Conservation (phyloP, 2,329 filamentous ascomycete genomes). For the Cryphonectria naterciae region DNA sequence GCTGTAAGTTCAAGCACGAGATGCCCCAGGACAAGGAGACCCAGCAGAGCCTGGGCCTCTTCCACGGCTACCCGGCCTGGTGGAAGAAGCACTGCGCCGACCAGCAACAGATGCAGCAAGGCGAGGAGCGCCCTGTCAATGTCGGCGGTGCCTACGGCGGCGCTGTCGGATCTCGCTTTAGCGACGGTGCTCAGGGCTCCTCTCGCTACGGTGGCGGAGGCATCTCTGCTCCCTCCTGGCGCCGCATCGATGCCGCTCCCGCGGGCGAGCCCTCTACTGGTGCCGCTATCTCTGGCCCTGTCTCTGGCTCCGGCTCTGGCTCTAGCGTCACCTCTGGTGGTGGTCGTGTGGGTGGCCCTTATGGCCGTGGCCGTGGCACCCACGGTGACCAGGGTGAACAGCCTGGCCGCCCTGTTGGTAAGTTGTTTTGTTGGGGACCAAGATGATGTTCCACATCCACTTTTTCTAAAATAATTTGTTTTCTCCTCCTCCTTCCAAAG, state of each 20-base stretch:
- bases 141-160: background rate
- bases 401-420: background rate
- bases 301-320: background rate
- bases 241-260: constrained; percentile 8
- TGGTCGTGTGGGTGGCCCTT: background rate
- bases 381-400: background rate
- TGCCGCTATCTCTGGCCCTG: constrained; percentile 1
- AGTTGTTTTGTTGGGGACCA: background rate
- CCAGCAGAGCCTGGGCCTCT: constrained; percentile 72
- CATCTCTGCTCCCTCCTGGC: constrained; percentile 13
- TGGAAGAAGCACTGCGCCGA: constrained; percentile 61
- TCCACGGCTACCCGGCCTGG: constrained; percentile 64
- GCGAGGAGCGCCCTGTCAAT: constrained; percentile 16
- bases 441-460: background rate
- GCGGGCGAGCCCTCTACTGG: constrained; percentile 7
- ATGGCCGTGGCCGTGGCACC: constrained; percentile 6
- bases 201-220: background rate
- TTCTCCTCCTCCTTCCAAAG: too few species aligned
- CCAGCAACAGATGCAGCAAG: constrained; percentile 37
- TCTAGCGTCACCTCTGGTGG: constrained; percentile 7
- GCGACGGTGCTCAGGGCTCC: background rate
- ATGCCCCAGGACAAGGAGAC: constrained; percentile 75
- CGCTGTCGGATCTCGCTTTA: background rate
- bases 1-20: constrained; percentile 88
- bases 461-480: too few species aligned